Conservation (phyloP, 2,329 filamentous ascomycete genomes). For the Blumeriella jaapii region DNA sequence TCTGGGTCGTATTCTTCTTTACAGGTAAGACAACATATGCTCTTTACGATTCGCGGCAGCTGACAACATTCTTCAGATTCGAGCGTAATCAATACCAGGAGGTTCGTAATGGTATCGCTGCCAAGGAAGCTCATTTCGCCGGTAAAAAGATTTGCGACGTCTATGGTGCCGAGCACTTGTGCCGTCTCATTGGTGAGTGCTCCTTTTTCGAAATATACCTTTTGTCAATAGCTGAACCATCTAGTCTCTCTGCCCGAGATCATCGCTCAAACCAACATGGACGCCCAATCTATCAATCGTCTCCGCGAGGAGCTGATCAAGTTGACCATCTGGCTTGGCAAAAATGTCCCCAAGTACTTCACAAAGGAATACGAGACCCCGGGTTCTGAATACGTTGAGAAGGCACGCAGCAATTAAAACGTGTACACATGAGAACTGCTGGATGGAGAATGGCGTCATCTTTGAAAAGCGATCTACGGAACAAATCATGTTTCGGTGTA, state of each 20-base stretch:
- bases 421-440: conserved; percentile 4
- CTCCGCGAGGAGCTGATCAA: conserved; percentile 82
- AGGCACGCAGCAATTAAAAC: conserved; percentile 32
- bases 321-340: conserved; percentile 75
- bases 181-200: conserved; percentile 70
- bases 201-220: background rate
- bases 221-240: conserved; percentile 6
- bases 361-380: conserved; percentile 64
- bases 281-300: conserved; percentile 76
- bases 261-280: conserved; percentile 96
- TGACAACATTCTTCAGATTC: conserved; percentile 45
- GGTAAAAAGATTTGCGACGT: conserved; percentile 67
- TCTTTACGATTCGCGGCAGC: conserved; percentile 1
- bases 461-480: conserved; percentile 5
- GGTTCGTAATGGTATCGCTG: conserved; percentile 58
- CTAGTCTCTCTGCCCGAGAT: conserved; percentile 84
- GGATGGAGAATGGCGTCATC: conserved; percentile 21
- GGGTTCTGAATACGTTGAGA: conserved; percentile 59
- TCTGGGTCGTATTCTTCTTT: conserved; percentile 79
- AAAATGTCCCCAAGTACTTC: conserved; percentile 62
- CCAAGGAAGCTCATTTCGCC: conserved; percentile 48
- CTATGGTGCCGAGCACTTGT: conserved; percentile 87
- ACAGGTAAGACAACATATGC: conserved; percentile 39
- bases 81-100: conserved; percentile 83
- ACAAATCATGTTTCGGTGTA: background rate